Conservation (phyloP, 2,329 filamentous ascomycete species). For the Talaromyces piceae region DNA sequence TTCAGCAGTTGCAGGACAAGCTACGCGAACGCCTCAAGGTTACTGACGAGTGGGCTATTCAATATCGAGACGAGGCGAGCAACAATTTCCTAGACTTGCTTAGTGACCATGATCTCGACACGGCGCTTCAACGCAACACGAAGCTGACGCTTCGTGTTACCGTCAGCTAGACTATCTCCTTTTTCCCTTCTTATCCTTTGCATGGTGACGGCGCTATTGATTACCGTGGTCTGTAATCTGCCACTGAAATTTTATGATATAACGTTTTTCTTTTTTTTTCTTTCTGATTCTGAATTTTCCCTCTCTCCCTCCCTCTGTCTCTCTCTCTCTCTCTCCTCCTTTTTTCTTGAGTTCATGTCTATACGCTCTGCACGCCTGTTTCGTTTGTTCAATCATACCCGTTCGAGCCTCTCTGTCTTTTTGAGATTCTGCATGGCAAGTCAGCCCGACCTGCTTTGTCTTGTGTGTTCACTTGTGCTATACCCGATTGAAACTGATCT, state of each 20-base stretch:
- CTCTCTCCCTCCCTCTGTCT: too few species aligned
- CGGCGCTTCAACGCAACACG: conserved; percentile 73
- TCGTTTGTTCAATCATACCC: not conserved
- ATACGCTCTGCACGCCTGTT: not conserved
- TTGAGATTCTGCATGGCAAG: not conserved
- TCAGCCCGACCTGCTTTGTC: not conserved
- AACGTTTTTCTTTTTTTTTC: not conserved
- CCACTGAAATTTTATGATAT: not conserved
- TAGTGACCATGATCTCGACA: conserved; percentile 72
- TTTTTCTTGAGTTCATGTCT: not conserved
- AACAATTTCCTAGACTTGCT: conserved; percentile 42
- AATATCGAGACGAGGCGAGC: conserved; percentile 48
- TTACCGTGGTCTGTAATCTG: not conserved
- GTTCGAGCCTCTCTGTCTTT: not conserved
- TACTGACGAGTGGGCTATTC: conserved; percentile 65
- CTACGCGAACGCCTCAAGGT: conserved; percentile 78
- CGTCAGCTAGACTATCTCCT: conserved; percentile 18
- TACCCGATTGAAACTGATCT: not conserved
- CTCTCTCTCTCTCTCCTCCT: too few species aligned
- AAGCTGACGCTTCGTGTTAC: conserved; percentile 72
- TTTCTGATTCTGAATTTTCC: too few species aligned
- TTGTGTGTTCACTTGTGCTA: not conserved
- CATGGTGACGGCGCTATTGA: not conserved
- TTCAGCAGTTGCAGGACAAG: conserved; percentile 71
- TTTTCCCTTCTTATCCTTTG: not conserved